Percentiles rank a stretch among this genome's conserved stretches.
These are phyloP conservation scores for Antrodiella citrinella DNA, from an alignment of 768 basidiomycete species.

Conservation along the genomic window DNA sequence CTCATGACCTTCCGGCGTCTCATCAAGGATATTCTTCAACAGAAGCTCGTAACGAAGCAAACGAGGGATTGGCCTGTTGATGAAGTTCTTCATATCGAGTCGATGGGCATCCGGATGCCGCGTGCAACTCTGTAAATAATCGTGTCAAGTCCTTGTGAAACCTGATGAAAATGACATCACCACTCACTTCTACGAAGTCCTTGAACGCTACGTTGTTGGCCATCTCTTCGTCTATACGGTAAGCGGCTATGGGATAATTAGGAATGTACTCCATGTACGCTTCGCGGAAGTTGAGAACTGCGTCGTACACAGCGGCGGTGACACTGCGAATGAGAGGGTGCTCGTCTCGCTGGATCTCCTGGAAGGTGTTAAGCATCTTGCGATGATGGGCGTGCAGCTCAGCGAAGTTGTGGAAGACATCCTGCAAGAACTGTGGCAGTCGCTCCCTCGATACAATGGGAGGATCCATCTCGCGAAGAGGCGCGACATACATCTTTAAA, in stretches of 20 bases:
- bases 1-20: constrained; percentile 66
- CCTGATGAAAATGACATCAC: not conserved
- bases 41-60: constrained; percentile 84
- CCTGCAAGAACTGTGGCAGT: constrained; percentile 69
- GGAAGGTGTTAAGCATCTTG: constrained; percentile 69
- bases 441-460: constrained; percentile 69
- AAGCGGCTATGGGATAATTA: constrained; percentile 89
- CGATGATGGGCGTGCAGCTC: constrained; percentile 72
- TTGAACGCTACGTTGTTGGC: constrained; percentile 75
- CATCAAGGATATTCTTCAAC: constrained; percentile 71
- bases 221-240: constrained; percentile 83
- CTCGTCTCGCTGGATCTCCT: constrained; percentile 83
- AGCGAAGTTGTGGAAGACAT: constrained; percentile 84
- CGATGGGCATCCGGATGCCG: constrained; percentile 73
- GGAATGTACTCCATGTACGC: constrained; percentile 90
- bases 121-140: constrained; percentile 17
- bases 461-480: constrained; percentile 63
- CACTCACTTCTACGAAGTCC: constrained; percentile 68
- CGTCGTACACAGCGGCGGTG: constrained; percentile 80
- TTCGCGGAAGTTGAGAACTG: constrained; percentile 86
- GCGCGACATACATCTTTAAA: constrained; percentile 70
- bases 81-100: constrained; percentile 89
- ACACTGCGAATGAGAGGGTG: constrained; percentile 73
- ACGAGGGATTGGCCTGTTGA: constrained; percentile 86
- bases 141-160: not conserved